These are phyloP conservation scores for Borealophlyctis nickersoniae DNA, from an alignment of 192 early-diverging fungal species.

Conservation along the genomic window DNA sequence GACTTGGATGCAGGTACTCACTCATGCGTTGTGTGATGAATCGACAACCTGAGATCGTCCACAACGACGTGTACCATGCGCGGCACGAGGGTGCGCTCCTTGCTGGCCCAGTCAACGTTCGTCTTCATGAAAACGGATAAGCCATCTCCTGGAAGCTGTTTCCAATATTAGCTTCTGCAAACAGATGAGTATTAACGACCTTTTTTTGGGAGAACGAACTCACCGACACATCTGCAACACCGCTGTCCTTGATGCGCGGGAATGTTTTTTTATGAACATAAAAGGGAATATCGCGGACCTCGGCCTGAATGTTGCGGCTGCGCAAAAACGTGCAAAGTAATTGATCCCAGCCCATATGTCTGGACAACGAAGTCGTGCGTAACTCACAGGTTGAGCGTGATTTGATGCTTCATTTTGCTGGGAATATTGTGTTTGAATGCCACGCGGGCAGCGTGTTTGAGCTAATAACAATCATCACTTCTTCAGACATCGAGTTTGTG, in stretches of 20 bases:
- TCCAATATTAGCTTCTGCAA: constrained; percentile 2
- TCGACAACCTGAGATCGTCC: constrained; percentile 30
- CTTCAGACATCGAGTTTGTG: too few relatives aligned
- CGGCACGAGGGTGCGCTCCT: constrained; percentile 33
- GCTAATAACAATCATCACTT: too few relatives aligned
- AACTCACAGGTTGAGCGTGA: constrained; percentile 27
- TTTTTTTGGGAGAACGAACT: constrained; percentile 13
- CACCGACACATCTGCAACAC: constrained; percentile 48
- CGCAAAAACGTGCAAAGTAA: too few relatives aligned
- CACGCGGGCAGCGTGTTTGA: constrained; percentile 27
- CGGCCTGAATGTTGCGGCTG: constrained; percentile 44
- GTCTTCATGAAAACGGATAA: constrained; percentile 32
- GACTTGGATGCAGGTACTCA: constrained; percentile 11
- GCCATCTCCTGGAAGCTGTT: constrained; percentile 16
- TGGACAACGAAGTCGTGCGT: too few relatives aligned
- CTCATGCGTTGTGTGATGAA: constrained; percentile 49
- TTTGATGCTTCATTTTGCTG: constrained; percentile 11
- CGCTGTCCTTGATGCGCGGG: constrained; percentile 44
- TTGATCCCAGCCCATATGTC: too few relatives aligned
- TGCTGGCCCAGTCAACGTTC: constrained; percentile 21
- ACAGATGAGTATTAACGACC: constrained; percentile 24
- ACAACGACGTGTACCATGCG: constrained; percentile 39
- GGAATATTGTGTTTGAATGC: constrained; percentile 12
- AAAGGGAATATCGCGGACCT: constrained; percentile 57
- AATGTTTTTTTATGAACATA: constrained; percentile 56